Evolutionary conservation across 108 stramenopile species (phyloP), one percentile per base, ranked within the genome.

Genomic region (Hondaea fermentalgiana): DNA sequence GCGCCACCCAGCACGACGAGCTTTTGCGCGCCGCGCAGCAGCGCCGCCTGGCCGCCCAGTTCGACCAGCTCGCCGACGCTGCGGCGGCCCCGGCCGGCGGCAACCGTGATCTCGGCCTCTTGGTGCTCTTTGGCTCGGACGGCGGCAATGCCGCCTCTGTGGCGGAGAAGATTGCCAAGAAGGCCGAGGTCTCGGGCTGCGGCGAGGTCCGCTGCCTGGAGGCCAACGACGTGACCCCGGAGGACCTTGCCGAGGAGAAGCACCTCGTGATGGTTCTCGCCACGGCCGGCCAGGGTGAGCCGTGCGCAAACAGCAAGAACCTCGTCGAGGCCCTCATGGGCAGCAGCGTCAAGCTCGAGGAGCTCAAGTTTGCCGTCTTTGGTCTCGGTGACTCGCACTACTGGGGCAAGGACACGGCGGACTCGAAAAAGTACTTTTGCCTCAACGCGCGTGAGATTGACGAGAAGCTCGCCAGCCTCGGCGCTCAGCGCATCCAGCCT

Each of bases 241-340:
- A 35, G 28, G 19, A 57, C 53, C 87, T 88, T 17, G 43, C 23
- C 58, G 87, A 59, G 59, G 59, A 57, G 17, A n/a, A 59, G 44
- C 87, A 57, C 87, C 10, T 88, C 28, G 42, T 60, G 5, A 5
- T 88, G 19, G 59, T 88, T 0, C 53, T 88, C 5, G 55, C 87
- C 60, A 88, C 87, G 5, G 87, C 87, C 21, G 87, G 87, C 19
- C 87, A 88, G 43, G 87, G 87, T 28, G 87, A 88, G 59, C 59
- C 28, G 25, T 57, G 53, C 28, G 29, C 58, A 42, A 88, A 88
- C 87, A 35, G 42, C 58, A 59, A 60, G 44, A 6, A 59, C 25
- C 60, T 88, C 19, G 17, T 42, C 2, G 59, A 59, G 58, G 19
- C 25, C 29, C 87, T 88, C 44, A 42, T 45, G 59, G 25, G 28